Evolutionary conservation across 345 rosid species (phyloP), one percentile per base, ranked within the genome.

Genomic region (Linum usitatissimum): DNA sequence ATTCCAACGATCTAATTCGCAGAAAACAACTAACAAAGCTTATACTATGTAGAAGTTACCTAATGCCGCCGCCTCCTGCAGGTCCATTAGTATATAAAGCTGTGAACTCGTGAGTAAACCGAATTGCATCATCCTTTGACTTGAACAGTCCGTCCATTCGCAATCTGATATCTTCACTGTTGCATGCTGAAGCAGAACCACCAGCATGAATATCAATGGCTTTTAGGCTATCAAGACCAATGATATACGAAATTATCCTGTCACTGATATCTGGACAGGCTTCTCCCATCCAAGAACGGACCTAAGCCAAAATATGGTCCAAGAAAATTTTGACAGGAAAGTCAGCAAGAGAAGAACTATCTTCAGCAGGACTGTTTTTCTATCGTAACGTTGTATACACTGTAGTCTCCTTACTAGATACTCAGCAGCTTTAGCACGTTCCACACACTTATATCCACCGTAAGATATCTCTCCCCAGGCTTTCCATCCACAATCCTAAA

Each of bases 381-480:
- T 59, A 55, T n/a, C n/a, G n/a, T n/a, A n/a, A n/a, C n/a, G n/a
- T n/a, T n/a, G n/a, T n/a, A n/a, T n/a, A n/a, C n/a, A n/a, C 20
- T 61, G 66, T n/a, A 48, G 65, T 30, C 61, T 19, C 51, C 65
- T 66, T 71, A 91, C 98, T 80, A 91, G 77, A 74, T 76, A 81
- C 64, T 91, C 98, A 64, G 98, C 90, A 64, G 90, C 89, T 70
- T 84, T 77, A 57, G 96, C 92, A 59, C 95, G 92, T 74, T 76
- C 72, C 53, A 86, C 74, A 66, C 88, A 79, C 69, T 77, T 79
- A 64, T 76, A 70, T 60, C 98, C 98, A 69, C 93, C 95, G 79
- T 91, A 91, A 2, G 98, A 91, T 72, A 91, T 85, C 75, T 91
- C 98, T 57, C 96, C 98, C 98, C 98, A 91, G 68, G 71, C 72